Evolutionary conservation across 2,329 filamentous ascomycete genomes (phyloP).

Genomic region (Epichloe amarillans): DNA sequence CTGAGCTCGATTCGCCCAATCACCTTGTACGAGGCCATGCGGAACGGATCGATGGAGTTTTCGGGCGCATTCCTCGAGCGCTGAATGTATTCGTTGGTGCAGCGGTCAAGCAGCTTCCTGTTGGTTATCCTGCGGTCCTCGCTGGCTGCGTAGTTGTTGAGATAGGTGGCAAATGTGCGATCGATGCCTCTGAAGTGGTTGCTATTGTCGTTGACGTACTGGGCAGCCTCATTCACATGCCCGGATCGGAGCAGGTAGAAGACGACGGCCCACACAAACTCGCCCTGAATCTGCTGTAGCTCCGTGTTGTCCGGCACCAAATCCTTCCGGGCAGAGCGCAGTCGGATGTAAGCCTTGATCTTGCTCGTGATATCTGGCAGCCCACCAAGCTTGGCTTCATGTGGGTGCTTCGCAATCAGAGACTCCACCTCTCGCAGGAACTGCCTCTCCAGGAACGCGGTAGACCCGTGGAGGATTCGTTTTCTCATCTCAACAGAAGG

Average conservation of each 20-base stretch:
- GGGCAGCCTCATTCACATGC: conserved; percentile 68
- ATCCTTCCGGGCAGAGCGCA: conserved; percentile 68
- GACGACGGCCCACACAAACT: conserved; percentile 86
- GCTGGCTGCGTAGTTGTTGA: conserved; percentile 69
- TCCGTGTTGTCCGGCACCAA: conserved; percentile 70
- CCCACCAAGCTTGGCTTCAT: conserved; percentile 80
- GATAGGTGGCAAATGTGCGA: conserved; percentile 76
- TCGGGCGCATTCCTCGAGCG: conserved; percentile 73
- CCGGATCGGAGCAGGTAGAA: conserved; percentile 85
- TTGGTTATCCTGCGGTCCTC: conserved; percentile 60
- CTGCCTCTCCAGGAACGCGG: conserved; percentile 64
- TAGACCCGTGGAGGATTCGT: conserved; percentile 67
- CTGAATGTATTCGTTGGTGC: conserved; percentile 81
- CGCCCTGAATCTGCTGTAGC: conserved; percentile 65
- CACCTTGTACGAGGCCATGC: conserved; percentile 96
- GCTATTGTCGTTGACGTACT: conserved; percentile 71
- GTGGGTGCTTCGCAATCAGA: conserved; percentile 68
- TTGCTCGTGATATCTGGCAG: conserved; percentile 80
- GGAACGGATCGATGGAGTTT: conserved; percentile 82
- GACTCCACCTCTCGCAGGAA: conserved; percentile 69
- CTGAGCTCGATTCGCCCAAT: conserved; percentile 65
- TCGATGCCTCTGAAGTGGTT: conserved; percentile 81
- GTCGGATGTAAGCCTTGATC: conserved; percentile 80
- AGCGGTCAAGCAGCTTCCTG: conserved; percentile 69
- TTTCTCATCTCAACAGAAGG: conserved; percentile 57